Percentiles rank a stretch among this genome's conserved stretches.
These are phyloP conservation scores for Pseudogymnoascus sp. DNA, from an alignment of 2,329 filamentous ascomycete species.

Conservation along the genomic window DNA sequence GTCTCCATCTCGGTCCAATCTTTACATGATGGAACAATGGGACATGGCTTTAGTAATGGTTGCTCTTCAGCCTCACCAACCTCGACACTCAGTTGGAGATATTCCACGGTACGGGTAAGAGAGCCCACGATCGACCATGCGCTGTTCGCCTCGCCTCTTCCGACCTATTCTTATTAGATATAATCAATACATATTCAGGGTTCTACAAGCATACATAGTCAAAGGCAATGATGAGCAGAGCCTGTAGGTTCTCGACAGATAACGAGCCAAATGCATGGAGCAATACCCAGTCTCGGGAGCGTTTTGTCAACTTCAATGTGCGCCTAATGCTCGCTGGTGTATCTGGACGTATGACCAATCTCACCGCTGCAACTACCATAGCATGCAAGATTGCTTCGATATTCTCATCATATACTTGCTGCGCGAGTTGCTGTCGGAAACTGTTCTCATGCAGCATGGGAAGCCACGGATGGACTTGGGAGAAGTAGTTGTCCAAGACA, in stretches of 20 bases:
- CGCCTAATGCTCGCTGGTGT: slow-evolving; percentile 17
- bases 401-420: slow-evolving; percentile 18
- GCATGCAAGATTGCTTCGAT: slow-evolving; percentile 29
- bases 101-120: slow-evolving; percentile 31
- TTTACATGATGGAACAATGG: slow-evolving; percentile 23
- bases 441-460: slow-evolving; percentile 30
- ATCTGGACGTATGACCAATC: slow-evolving; percentile 22
- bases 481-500: slow-evolving; percentile 25
- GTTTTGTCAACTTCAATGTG: slow-evolving; percentile 9
- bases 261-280: slow-evolving; percentile 27
- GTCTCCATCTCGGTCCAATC: slow-evolving; percentile 32
- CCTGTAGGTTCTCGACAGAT: slow-evolving; percentile 30
- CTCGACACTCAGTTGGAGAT: slow-evolving; percentile 30
- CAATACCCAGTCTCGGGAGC: slow-evolving; percentile 23
- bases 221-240: slow-evolving; percentile 31
- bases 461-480: slow-evolving; percentile 32
- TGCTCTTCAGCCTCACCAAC: slow-evolving; percentile 22
- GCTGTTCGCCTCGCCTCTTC: slow-evolving; percentile 24
- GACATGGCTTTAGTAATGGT: slow-evolving; percentile 23
- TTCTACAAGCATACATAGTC: slow-evolving; percentile 24
- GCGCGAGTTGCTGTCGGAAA: slow-evolving; percentile 18
- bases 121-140: slow-evolving; percentile 32
- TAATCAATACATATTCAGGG: background rate
- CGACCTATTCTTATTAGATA: slow-evolving; percentile 20
- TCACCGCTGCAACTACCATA: slow-evolving; percentile 25